Evolutionary conservation across 306 rosid genomes (phyloP), one percentile per base, ranked within the genome.

Genomic region (Sicyos baderoa): DNA sequence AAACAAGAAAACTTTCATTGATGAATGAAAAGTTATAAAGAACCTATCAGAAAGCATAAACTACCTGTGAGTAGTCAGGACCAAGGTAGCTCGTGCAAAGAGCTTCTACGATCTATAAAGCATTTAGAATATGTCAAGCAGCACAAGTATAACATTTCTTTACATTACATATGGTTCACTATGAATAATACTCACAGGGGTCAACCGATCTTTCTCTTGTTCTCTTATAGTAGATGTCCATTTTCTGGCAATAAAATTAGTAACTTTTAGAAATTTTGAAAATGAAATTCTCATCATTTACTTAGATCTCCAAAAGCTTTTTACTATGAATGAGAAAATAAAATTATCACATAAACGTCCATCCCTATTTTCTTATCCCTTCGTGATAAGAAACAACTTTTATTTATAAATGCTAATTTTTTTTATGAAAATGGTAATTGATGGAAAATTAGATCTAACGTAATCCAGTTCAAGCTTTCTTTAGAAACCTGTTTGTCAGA

Each of bases 61-160:
- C 59, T 85, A 93, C 99, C 96, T 88, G 86, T 68, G 94, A 85
- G 81, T 81, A 88, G 79, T 90, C 97, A 55, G 97, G 94, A 67
- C 97, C 99, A 75, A 93, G 63, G 81, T 93, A 93, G 79, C 96
- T 93, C 70, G 97, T 75, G 70, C 82, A 72, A 60, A 93, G 82
- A 53, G 91, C 86, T 80, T 90, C 99, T 73, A 93, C 99, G 77
- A 93, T 93, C 99, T 93, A 18, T 63, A 75, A 62, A 81, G 48
- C 75, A 25, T 47, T 16, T 22, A 27, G 64, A 56, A 64, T 65
- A 74, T 71, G 80, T 85, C 81, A 86, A 55, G 47, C 54, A 74
- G 49, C 71, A 54, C 49, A 29, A 18, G 60, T 62, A 49, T 10
- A 76, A 76, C 53, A 52, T 52, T 22, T 49, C 6, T 16, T 60